Conservation (phyloP, 2,329 filamentous ascomycete species). For the Fusarium verrucosum region DNA sequence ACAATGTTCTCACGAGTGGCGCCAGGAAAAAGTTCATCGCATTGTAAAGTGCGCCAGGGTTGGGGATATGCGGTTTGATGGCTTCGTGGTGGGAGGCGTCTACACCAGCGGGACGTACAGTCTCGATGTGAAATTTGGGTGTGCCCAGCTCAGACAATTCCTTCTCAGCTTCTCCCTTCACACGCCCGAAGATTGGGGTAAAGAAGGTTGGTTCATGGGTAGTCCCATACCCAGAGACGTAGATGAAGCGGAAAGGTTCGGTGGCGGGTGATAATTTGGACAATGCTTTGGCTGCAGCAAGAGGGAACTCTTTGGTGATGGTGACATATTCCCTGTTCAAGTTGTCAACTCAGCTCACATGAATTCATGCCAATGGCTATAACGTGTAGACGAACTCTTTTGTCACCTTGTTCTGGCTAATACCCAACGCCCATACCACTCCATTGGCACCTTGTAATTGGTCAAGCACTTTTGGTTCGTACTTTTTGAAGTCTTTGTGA, state of each 20-base stretch:
- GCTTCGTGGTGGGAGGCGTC: slow-evolving; percentile 23
- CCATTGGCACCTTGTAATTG: slow-evolving; percentile 28
- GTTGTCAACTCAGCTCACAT: neutral
- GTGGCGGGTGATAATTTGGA: slow-evolving; percentile 8
- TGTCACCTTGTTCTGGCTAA: slow-evolving; percentile 31
- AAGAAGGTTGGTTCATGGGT: slow-evolving; percentile 14
- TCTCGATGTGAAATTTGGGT: slow-evolving; percentile 13
- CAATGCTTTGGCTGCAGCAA: slow-evolving; percentile 28
- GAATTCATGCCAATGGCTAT: neutral
- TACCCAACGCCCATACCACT: slow-evolving; percentile 32
- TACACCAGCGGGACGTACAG: slow-evolving; percentile 25
- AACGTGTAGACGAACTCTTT: slow-evolving; percentile 15
- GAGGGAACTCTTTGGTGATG: slow-evolving; percentile 28
- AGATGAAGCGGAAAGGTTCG: slow-evolving; percentile 31
- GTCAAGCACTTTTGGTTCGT: slow-evolving; percentile 12
- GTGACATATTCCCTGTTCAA: slow-evolving; percentile 22
- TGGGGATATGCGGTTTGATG: slow-evolving; percentile 24
- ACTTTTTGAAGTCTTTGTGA: slow-evolving; percentile 19
- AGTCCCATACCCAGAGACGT: slow-evolving; percentile 22
- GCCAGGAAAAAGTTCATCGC: neutral
- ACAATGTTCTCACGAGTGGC: slow-evolving; percentile 4
- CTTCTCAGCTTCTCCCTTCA: slow-evolving; percentile 32
- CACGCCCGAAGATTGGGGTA: slow-evolving; percentile 17
- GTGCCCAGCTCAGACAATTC: slow-evolving; percentile 17
- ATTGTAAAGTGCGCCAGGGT: slow-evolving; percentile 4